A percentile compares a stretch with the other conserved stretches of the same genome.
These are phyloP conservation scores for Tritrichomonas foetus DNA, from an alignment of 208 protist species.

Conservation along the genomic window DNA sequence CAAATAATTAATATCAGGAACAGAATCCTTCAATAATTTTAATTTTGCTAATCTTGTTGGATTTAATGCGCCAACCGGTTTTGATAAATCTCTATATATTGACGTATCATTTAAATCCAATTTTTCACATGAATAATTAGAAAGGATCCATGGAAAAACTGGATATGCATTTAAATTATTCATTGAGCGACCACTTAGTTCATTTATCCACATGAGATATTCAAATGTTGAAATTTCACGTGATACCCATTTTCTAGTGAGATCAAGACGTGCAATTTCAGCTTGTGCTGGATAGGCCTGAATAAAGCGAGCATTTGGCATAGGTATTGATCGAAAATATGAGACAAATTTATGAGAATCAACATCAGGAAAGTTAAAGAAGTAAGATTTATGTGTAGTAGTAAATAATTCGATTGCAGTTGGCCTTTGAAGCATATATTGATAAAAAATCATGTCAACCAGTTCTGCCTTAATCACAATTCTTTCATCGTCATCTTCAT, in stretches of 20 bases:
- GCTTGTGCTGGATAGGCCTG: not conserved
- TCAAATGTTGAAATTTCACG: not conserved
- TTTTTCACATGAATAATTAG: not conserved
- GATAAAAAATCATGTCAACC: not conserved
- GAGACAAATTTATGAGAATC: not conserved
- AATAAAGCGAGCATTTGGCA: not conserved
- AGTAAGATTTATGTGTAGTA: not conserved
- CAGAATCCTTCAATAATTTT: not conserved
- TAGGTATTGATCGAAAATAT: not conserved
- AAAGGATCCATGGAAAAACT: not conserved
- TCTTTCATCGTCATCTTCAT: not conserved
- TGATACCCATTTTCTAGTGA: not conserved
- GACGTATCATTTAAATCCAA: not conserved
- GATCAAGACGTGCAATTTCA: not conserved
- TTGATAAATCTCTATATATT: not conserved
- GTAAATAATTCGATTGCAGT: conserved; percentile 7
- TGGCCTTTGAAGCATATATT: not conserved
- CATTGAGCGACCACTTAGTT: not conserved
- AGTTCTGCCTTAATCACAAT: not conserved
- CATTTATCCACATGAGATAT: conserved; percentile 33
- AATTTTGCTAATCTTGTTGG: not conserved
- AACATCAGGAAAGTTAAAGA: not conserved
- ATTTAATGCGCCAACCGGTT: not conserved
- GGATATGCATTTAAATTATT: not conserved
- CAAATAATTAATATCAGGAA: conserved; percentile 75